Evolutionary conservation across 2,329 filamentous ascomycete species (phyloP).

Genomic region (Fusarium chaquense): DNA sequence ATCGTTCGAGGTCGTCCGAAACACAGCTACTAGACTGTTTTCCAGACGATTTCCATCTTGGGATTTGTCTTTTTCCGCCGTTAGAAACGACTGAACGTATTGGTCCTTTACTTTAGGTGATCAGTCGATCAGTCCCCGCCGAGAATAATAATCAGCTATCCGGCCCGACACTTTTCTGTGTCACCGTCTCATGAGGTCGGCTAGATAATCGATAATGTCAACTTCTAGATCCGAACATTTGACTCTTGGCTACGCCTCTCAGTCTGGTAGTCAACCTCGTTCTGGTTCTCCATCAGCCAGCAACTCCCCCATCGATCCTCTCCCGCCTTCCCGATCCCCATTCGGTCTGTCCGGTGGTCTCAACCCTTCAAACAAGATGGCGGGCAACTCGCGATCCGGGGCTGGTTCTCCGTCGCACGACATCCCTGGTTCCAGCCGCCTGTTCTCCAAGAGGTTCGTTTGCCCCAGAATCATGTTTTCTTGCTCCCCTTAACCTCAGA

Average conservation of each 20-base stretch:
- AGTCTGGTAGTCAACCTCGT: constrained; percentile 74
- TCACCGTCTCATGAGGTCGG: constrained; percentile 60
- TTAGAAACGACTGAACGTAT: constrained; percentile 36
- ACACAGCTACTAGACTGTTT: constrained; percentile 36
- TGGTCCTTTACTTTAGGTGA: constrained; percentile 29
- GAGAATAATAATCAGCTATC: constrained; percentile 47
- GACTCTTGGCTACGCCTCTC: constrained; percentile 83
- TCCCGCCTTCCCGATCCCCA: constrained; percentile 74
- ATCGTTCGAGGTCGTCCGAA: constrained; percentile 25
- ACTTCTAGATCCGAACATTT: constrained; percentile 87
- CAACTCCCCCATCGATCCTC: constrained; percentile 83
- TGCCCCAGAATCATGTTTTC: constrained; percentile 28
- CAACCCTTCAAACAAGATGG: constrained; percentile 69
- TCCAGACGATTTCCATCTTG: constrained; percentile 16
- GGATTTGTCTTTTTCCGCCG: constrained; percentile 31
- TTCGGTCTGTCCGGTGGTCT: constrained; percentile 76
- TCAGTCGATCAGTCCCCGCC: constrained; percentile 30
- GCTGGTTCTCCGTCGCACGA: constrained; percentile 98
- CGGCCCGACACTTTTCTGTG: constrained; percentile 44
- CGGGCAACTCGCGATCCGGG: constrained; percentile 77
- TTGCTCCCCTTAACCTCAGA: background rate
- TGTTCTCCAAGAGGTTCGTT: constrained; percentile 92
- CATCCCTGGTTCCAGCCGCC: constrained; percentile 74
- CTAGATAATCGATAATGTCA: constrained; percentile 92
- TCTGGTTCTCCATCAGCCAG: constrained; percentile 84